Conservation (phyloP, 768 basidiomycete species). For the Megacollybia marginata region DNA sequence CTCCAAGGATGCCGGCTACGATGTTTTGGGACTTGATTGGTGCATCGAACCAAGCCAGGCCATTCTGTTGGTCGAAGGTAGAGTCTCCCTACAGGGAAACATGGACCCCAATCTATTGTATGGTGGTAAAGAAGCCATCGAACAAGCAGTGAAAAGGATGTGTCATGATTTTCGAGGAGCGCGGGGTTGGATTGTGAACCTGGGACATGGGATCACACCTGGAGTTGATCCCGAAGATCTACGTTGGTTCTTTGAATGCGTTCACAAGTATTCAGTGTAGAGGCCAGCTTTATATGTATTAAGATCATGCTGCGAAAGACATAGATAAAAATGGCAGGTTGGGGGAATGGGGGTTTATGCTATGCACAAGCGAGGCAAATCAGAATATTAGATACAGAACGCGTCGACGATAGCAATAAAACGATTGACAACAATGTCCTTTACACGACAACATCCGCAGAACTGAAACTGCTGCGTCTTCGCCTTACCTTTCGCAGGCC, state of each 20-base stretch:
- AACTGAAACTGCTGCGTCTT: constrained; percentile 81
- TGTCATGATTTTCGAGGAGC: constrained; percentile 63
- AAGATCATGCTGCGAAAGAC: constrained; percentile 5
- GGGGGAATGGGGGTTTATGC: constrained; percentile 24
- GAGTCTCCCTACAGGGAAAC: constrained; percentile 83
- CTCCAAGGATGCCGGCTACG: constrained; percentile 65
- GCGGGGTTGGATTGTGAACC: constrained; percentile 89
- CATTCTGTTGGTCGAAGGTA: constrained; percentile 49
- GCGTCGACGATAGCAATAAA: neutral
- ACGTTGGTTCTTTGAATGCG: constrained; percentile 84
- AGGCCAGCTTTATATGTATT: constrained; percentile 7
- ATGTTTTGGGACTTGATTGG: constrained; percentile 92
- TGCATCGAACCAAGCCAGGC: constrained; percentile 72
- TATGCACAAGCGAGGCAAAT: neutral
- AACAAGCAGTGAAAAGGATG: constrained; percentile 78
- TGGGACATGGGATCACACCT: constrained; percentile 97
- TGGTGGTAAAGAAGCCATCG: constrained; percentile 82
- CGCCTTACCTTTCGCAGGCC: constrained; percentile 66
- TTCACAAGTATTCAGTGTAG: constrained; percentile 66
- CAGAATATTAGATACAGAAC: constrained; percentile 7
- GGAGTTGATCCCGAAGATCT: constrained; percentile 92
- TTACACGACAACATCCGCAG: constrained; percentile 78
- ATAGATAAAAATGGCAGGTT: constrained; percentile 23
- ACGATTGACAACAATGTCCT: constrained; percentile 3
- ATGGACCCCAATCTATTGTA: constrained; percentile 85